Base-by-base conservation (phyloP, 331 rosid genomes). In the Arachis monticola region DNA sequence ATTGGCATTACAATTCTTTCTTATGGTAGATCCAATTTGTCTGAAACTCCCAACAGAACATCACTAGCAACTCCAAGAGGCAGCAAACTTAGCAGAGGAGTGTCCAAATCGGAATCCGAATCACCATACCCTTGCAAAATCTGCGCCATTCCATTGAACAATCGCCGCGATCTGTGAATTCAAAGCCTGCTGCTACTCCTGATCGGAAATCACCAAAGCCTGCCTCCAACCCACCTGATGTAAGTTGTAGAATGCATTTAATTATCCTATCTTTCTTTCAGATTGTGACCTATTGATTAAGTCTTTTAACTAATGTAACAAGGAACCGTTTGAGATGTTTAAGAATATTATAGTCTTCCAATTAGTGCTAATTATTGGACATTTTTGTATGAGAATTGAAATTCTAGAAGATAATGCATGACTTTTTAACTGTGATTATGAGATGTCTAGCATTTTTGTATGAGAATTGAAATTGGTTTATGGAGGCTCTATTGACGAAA, bases 141-240 rank as follows among this genome's bases (percentile, higher is more conserved):
- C 84, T 89, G 2, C 97, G 94, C 22, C 77, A 76, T 77, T 81
- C 98, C 17, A 32, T 88, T 13, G 98, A 93, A 5, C 88, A 93
- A 59, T 89, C 98, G 27, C 97, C 97, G 6, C 93, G 88, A 70
- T 79, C 94, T 57, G 92, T 81, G 60, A 72, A 70, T 68, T 88
- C 96, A 5, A 93, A 88, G 85, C 86, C 92, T 0, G 8, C 85
- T 7, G 22, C 22, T 17, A 17, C 22, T 17, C 45, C 73, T 14
- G 97, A 90, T 42, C 88, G 96, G 56, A 90, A 84, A 80, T 77
- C 92, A 22, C 91, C 90, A n/a, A 92, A 80, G 74, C 81, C 87
- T 14, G 14, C 83, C 63, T 77, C 82, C 79, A 84, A 90, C 58
- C 85, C 96, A 17, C 83, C 98, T 64, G 96, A 94, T 82, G 99